Percentiles rank a stretch among this genome's conserved stretches.
Conservation (phyloP, 2,329 filamentous ascomycete genomes). For the Septoria petroselini region DNA sequence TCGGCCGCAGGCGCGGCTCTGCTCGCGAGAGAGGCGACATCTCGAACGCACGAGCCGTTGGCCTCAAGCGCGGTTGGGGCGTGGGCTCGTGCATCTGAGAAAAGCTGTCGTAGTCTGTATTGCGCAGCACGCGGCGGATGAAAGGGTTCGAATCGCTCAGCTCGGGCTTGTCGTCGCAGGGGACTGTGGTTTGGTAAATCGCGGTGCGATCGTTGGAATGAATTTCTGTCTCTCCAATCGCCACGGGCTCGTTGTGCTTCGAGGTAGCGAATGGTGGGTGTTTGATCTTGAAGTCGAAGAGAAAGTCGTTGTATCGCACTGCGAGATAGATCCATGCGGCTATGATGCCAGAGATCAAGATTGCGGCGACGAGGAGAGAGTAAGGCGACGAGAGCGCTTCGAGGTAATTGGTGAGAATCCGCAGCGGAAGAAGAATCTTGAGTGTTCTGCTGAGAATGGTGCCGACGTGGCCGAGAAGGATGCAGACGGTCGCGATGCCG, state of each 20-base stretch:
- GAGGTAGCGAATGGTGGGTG: neutral
- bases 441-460: neutral
- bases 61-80: neutral
- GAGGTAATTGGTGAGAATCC: neutral
- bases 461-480: constrained; percentile 8
- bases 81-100: neutral
- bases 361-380: neutral
- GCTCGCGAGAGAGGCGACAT: neutral
- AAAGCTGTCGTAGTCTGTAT: neutral
- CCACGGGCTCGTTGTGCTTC: neutral
- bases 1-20: no score
- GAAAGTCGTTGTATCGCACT: neutral
- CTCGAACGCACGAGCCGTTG: neutral
- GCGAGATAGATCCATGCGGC: neutral
- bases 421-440: neutral
- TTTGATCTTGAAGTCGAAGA: neutral
- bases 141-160: neutral
- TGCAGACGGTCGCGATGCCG: neutral
- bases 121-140: constrained; percentile 3
- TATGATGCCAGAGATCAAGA: neutral
- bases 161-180: neutral
- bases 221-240: neutral
- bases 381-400: neutral
- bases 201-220: neutral
- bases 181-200: neutral